phyloP scores from a whole-genome alignment of 2,329 filamentous ascomycete species.

The Corynespora cassiicola region DNA sequence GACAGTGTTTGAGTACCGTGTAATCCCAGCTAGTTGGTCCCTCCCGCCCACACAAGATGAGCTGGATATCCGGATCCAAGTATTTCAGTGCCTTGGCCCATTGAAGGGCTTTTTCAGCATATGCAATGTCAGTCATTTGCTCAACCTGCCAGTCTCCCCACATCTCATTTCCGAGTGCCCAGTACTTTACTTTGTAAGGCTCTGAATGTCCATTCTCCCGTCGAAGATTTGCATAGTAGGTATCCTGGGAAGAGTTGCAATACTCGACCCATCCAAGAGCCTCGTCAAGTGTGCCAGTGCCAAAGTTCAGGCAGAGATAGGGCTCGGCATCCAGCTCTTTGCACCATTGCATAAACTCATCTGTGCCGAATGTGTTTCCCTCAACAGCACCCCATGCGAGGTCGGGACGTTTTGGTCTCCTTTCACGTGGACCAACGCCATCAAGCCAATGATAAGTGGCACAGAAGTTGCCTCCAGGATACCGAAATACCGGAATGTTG shows the following conservation, averaged over 20 bases:
- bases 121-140: slow-evolving; percentile 73
- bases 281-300: slow-evolving; percentile 68
- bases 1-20: slow-evolving; percentile 73
- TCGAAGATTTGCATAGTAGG: slow-evolving; percentile 81
- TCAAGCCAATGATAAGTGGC: slow-evolving; percentile 88
- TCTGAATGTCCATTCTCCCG: slow-evolving; percentile 76
- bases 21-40: slow-evolving; percentile 75
- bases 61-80: slow-evolving; percentile 70
- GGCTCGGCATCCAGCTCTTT: slow-evolving; percentile 75
- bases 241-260: slow-evolving; percentile 80
- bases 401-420: slow-evolving; percentile 72
- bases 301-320: slow-evolving; percentile 82
- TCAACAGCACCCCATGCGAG: slow-evolving; percentile 81
- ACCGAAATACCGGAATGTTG: slow-evolving; percentile 77
- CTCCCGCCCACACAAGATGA: slow-evolving; percentile 78
- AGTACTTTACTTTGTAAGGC: slow-evolving; percentile 83
- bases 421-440: slow-evolving; percentile 75
- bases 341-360: slow-evolving; percentile 87
- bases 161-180: slow-evolving; percentile 80
- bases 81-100: slow-evolving; percentile 76
- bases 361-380: slow-evolving; percentile 80
- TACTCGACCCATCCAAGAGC: slow-evolving; percentile 83
- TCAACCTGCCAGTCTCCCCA: slow-evolving; percentile 73
- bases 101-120: slow-evolving; percentile 71
- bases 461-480: slow-evolving; percentile 84